A percentile compares a stretch with the other conserved stretches of the same genome.
Conservation (phyloP, 176 grass and related monocot species). For the Raddia distichophylla region DNA sequence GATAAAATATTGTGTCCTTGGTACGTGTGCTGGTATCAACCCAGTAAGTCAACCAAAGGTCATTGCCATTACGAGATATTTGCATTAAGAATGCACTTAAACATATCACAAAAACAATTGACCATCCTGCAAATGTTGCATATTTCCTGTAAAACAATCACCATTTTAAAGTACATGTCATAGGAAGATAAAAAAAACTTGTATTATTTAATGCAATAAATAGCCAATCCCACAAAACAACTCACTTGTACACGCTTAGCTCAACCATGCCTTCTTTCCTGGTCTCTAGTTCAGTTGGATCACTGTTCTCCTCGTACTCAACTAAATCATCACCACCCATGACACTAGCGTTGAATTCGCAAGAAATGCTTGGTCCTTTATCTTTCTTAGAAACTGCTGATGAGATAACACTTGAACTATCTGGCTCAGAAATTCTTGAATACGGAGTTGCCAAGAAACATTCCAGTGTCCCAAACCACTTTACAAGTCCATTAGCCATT, state of each 20-base stretch:
- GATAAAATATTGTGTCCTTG: conserved; percentile 69
- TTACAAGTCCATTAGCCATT: conserved; percentile 70
- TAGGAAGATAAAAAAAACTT: conserved; percentile 22
- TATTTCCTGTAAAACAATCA: conserved; percentile 73
- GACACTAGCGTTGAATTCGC: conserved; percentile 47
- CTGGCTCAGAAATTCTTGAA: conserved; percentile 56
- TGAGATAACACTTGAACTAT: conserved; percentile 51
- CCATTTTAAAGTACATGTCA: not conserved
- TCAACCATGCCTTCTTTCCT: conserved; percentile 93
- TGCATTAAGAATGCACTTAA: conserved; percentile 84
- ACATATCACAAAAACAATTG: conserved; percentile 69
- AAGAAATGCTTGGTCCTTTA: conserved; percentile 30
- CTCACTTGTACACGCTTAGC: conserved; percentile 84
- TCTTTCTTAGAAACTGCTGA: conserved; percentile 46
- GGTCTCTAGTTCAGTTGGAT: conserved; percentile 56
- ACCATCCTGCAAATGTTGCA: conserved; percentile 62
- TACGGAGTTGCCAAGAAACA: conserved; percentile 70
- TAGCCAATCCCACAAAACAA: conserved; percentile 24
- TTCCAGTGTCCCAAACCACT: conserved; percentile 70
- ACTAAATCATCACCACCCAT: conserved; percentile 45
- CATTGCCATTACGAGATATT: conserved; percentile 97
- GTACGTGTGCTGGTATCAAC: conserved; percentile 68
- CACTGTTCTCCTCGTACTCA: conserved; percentile 47
- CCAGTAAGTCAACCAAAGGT: conserved; percentile 96
- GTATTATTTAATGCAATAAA: conserved; percentile 16